phyloP scores from a whole-genome alignment of 306 rosid species.

The Vigna nakashimae region DNA sequence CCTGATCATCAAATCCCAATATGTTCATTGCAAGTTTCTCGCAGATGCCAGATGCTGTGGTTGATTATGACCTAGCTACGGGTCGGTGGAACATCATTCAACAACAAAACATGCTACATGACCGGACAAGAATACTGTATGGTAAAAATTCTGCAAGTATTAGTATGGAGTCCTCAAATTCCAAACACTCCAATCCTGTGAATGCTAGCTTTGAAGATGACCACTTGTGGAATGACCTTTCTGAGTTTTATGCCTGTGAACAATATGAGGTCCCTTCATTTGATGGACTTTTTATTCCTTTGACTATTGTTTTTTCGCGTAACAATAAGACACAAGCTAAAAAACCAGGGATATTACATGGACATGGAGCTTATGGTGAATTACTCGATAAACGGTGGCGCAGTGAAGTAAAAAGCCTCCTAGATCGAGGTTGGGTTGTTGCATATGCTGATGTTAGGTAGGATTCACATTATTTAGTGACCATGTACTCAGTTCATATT shows the following conservation, averaged over 20 bases:
- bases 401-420: constrained; percentile 88
- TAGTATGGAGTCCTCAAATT: constrained; percentile 44
- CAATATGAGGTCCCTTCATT: constrained; percentile 68
- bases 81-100: constrained; percentile 91
- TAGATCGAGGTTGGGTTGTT: constrained; percentile 92
- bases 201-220: constrained; percentile 57
- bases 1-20: constrained; percentile 33
- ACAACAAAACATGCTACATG: constrained; percentile 89
- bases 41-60: constrained; percentile 98
- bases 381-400: constrained; percentile 90
- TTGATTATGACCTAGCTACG: constrained; percentile 87
- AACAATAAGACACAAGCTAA: constrained; percentile 60
- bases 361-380: constrained; percentile 95
- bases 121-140: constrained; percentile 79
- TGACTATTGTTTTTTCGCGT: constrained; percentile 76
- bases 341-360: constrained; percentile 86
- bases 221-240: constrained; percentile 82
- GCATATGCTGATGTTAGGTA: constrained; percentile 98
- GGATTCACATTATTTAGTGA: constrained; percentile 41
- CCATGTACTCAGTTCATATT: constrained; percentile 11
- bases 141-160: constrained; percentile 69
- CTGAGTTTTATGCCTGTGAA: constrained; percentile 88
- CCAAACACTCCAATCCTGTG: constrained; percentile 46
- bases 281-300: constrained; percentile 78
- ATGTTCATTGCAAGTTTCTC: constrained; percentile 44